Percentiles rank a stretch among this genome's conserved stretches.
Evolutionary conservation across 2,329 filamentous ascomycete species (phyloP).

Genomic region (Sporothrix protearum): DNA sequence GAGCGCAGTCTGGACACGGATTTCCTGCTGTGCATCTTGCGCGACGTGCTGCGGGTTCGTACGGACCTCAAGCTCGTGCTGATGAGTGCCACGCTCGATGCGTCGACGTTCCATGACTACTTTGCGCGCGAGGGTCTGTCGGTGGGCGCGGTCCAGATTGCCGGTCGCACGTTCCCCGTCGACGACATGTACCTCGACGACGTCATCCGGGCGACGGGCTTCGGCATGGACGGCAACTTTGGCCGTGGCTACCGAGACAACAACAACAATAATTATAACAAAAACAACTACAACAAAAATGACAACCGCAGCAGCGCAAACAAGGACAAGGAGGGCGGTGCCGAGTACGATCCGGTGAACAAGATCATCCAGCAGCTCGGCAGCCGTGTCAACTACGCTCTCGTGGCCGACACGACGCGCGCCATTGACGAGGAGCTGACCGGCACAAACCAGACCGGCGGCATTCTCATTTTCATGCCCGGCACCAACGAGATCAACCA

Average conservation of each 20-base stretch:
- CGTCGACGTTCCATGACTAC: slow-evolving; percentile 77
- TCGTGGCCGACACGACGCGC: slow-evolving; percentile 75
- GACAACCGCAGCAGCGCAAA: background rate
- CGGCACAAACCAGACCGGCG: slow-evolving; percentile 65
- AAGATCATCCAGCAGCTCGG: slow-evolving; percentile 70
- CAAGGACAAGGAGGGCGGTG: background rate
- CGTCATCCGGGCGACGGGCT: slow-evolving; percentile 74
- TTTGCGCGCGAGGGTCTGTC: slow-evolving; percentile 65
- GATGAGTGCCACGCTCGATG: slow-evolving; percentile 95
- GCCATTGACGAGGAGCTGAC: slow-evolving; percentile 75
- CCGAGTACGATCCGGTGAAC: slow-evolving; percentile 56
- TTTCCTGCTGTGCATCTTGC: slow-evolving; percentile 81
- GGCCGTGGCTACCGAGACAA: background rate
- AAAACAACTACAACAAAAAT: too few species aligned
- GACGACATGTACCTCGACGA: slow-evolving; percentile 88
- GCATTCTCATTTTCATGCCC: slow-evolving; percentile 92
- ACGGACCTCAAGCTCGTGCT: slow-evolving; percentile 83
- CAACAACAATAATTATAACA: too few species aligned
- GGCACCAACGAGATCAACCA: slow-evolving; percentile 89
- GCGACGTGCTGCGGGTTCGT: slow-evolving; percentile 71
- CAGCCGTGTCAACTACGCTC: slow-evolving; percentile 84
- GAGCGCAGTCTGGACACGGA: slow-evolving; percentile 93
- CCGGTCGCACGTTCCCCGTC: slow-evolving; percentile 85
- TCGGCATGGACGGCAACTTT: slow-evolving; percentile 43
- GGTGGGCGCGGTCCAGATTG: slow-evolving; percentile 81